Base-by-base conservation (phyloP, 2,329 filamentous ascomycete species). In the Neopestalotiopsis clavispora region DNA sequence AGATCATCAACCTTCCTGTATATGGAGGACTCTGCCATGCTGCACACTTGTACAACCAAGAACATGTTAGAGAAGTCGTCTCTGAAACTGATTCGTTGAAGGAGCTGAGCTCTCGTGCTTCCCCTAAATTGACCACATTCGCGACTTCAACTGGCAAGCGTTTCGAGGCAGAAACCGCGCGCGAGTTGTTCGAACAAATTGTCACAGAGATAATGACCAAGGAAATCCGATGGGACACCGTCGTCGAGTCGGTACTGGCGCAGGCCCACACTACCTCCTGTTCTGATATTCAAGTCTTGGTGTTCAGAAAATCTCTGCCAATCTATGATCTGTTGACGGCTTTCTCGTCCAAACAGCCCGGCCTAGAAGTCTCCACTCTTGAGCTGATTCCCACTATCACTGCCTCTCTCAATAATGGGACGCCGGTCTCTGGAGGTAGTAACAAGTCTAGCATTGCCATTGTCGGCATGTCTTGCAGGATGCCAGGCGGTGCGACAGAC, bases 381-480 rank as follows among this genome's bases (percentile, higher is more conserved):
- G 23, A 28, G 23, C 23, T 28, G 23, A 28, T 28, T 28, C 23
- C 23, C 23, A 28, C 23, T 28, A 28, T 28, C 23, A 3, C 23
- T 28, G 23, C 23, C 23, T 28, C 23, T 28, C 23, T 28, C 23
- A 3, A 28, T 28, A 28, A 28, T 28, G 23, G 23, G 23, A 28
- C 64, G 4, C 4, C 28, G 32, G 34, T 13, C 68, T 71, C 4
- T 57, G 65, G 58, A 65, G 68, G 2, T 52, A 69, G 2, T 17
- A 2, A 3, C 60, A 86, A 28, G 71, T 87, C 89, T 73, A 90
- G 90, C 77, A 87, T 91, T 73, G 89, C 89, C 69, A 90, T 91
- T 68, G 87, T 91, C 60, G 89, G 89, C 64, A 88, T 90, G 83
- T 85, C 89, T 65, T 89, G 89, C 71, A 84, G 90, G 66, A 89